Percentiles rank a stretch among this genome's conserved stretches.
These are phyloP conservation scores for Entophlyctis luteolus DNA, from an alignment of 192 early-diverging fungal genomes.

Conservation along the genomic window DNA sequence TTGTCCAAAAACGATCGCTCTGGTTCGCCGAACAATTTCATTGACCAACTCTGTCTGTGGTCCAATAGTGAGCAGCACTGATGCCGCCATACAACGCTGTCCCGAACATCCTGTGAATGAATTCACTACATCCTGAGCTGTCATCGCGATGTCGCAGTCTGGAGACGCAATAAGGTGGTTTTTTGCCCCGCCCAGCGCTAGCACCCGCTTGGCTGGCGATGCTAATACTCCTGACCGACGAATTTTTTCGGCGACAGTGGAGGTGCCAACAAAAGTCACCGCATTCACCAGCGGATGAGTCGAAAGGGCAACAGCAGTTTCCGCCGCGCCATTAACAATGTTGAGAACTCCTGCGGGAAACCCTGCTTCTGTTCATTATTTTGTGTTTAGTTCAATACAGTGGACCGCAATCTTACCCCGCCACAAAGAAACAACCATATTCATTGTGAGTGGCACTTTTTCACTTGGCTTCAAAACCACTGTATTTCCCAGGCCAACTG, in stretches of 20 bases:
- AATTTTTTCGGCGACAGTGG: conserved; percentile 66
- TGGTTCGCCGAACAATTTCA: conserved; percentile 57
- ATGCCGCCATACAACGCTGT: conserved; percentile 71
- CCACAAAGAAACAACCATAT: conserved; percentile 38
- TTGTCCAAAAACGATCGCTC: conserved; percentile 51
- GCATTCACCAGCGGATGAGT: conserved; percentile 63
- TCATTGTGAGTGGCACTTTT: conserved; percentile 79
- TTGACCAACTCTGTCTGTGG: conserved; percentile 61
- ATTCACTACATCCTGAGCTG: conserved; percentile 71
- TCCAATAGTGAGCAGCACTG: conserved; percentile 68
- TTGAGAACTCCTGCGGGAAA: conserved; percentile 74
- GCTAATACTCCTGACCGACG: conserved; percentile 44
- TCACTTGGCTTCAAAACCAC: conserved; percentile 76
- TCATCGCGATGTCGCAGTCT: conserved; percentile 73
- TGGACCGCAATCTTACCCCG: conserved; percentile 13
- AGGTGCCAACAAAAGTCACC: conserved; percentile 78
- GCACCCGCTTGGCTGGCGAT: conserved; percentile 61
- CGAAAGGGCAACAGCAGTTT: conserved; percentile 53
- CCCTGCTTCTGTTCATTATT: conserved; percentile 54
- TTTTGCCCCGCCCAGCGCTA: conserved; percentile 65
- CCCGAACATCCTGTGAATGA: conserved; percentile 76
- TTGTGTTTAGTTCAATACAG: conserved; percentile 15
- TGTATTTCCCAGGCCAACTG: conserved; percentile 65
- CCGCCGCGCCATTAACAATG: conserved; percentile 65
- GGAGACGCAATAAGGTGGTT: conserved; percentile 78